Evolutionary conservation across 1,284 basidiomycete genomes (phyloP), one percentile per base, ranked within the genome.

Genomic region (Cutaneotrichosporon curvatum): DNA sequence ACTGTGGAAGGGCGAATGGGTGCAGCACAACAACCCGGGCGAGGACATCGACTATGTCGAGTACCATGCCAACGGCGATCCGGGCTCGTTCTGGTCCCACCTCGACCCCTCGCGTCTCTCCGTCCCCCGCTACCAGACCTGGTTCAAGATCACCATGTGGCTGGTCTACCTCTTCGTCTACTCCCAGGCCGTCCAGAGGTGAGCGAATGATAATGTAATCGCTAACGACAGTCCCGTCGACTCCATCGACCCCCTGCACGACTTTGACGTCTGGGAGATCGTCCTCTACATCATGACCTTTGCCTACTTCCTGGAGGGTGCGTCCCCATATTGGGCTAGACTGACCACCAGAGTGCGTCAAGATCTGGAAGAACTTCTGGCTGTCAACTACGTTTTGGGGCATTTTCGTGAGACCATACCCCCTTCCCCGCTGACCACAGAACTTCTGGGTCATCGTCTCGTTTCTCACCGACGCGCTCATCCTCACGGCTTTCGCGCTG

Each of bases 101-200:
- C 63, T 90, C 16, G 78, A 91, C 59, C 81, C 87, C 2, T 74
- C 81, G 12, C 80, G 90, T n/a, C 73, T 95, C 39, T 81, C 79
- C 19, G 87, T 94, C n/a, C 91, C 91, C 12, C 78, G 83, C 77
- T 87, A 75, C 60, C 63, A 62, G 40, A 67, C 60, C 37, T 35
- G 56, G n/a, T 67, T 71, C 49, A 58, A 66, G 25, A 71, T 91
- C 50, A 40, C 76, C 2, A 76, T 92, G 18, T 94, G 90, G 91
- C 64, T 89, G 36, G 73, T 88, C 57, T 92, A 91, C 73, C 77
- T 95, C 15, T 76, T 81, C 35, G 80, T 82, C 10, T 96, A 94
- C 66, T 90, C 87, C 3, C 84, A 85, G 74, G 85, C 87, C 43
- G 87, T 73, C 79, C 84, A 55, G 44, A 77, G 46, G 50, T 52